These are phyloP conservation scores for Vitis hybrid DNA, from an alignment of 177 flowering plant species.

Conservation along the genomic window DNA sequence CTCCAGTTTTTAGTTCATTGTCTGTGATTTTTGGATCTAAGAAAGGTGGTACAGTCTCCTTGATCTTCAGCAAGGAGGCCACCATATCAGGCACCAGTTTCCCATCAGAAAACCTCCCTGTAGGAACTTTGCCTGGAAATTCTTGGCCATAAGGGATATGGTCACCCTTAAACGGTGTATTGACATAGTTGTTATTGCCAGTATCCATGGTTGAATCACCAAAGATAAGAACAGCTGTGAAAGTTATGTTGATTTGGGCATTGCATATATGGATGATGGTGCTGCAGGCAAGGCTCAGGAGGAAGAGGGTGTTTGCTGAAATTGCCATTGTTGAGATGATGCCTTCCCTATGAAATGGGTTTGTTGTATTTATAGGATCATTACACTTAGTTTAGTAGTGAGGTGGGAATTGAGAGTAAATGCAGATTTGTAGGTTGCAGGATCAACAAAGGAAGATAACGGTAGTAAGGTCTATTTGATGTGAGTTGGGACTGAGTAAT, in stretches of 20 bases:
- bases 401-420: too few relatives aligned
- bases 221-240: constrained; percentile 11
- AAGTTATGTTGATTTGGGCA: not conserved
- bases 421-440: too few relatives aligned
- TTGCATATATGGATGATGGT: not conserved
- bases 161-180: constrained; percentile 12
- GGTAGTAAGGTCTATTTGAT: too few relatives aligned
- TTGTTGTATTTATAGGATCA: too few relatives aligned
- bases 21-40: constrained; percentile 36
- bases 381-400: too few relatives aligned
- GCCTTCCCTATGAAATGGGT: too few relatives aligned
- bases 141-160: constrained; percentile 45
- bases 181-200: constrained; percentile 12
- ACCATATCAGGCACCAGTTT: constrained; percentile 45
- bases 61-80: constrained; percentile 40
- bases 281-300: not conserved
- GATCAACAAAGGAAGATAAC: too few relatives aligned
- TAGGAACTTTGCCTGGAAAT: constrained; percentile 29
- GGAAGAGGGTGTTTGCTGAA: not conserved
- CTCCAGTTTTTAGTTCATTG: constrained; percentile 41
- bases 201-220: constrained; percentile 16
- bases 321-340: not conserved
- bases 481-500: too few relatives aligned
- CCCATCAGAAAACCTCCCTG: constrained; percentile 62
- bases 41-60: constrained; percentile 50